Evolutionary conservation across 768 basidiomycete species (phyloP), one percentile per base, ranked within the genome.

Genomic region (Agaricus subrufescens): DNA sequence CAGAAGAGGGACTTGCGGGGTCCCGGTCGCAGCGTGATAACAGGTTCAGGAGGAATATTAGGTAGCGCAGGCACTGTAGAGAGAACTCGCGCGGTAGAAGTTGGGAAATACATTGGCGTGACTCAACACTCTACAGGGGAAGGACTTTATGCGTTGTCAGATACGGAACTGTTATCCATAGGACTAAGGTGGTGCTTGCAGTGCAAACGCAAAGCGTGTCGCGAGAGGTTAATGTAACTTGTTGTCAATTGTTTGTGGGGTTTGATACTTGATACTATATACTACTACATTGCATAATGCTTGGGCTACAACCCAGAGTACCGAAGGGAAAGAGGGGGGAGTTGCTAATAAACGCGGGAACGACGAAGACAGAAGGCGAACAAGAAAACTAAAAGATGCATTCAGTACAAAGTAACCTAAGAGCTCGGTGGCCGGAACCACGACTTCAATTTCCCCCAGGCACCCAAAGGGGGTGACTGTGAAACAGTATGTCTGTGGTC

Each of bases 51-150:
- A 12, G 80, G 75, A 46, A 80, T 69, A 59, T 86, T 82, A 29
- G 87, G 84, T 34, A 90, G 73, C n/a, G 82, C 76, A 37, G 90
- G 89, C 23, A 78, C 77, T 15, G 83, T 83, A 15, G 85, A 85
- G 42, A 93, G 77, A 65, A 84, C 88, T 64, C 81, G 75, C 29
- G 91, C 88, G 43, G 88, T 83, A 37, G 87, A 83, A 26, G 88
- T 92, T 56, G 89, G 91, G 70, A 93, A 93, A 73, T 92, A 94
- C 91, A 93, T 93, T 58, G 51, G 52, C 50, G 45, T 4, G n/a
- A 46, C 25, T n/a, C 48, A 50, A 34, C 44, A 34, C 34, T 3
- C 34, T 34, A 34, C 34, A 34, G 34, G 1, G 34, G 8, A 34
- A 34, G 11, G 34, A 34, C 8, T 34, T 34, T 34, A 34, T 34